A percentile compares a stretch with the other conserved stretches of the same genome.
Evolutionary conservation across 2,329 filamentous ascomycete genomes (phyloP).

Genomic region (Aspergillus pseudoterreus): DNA sequence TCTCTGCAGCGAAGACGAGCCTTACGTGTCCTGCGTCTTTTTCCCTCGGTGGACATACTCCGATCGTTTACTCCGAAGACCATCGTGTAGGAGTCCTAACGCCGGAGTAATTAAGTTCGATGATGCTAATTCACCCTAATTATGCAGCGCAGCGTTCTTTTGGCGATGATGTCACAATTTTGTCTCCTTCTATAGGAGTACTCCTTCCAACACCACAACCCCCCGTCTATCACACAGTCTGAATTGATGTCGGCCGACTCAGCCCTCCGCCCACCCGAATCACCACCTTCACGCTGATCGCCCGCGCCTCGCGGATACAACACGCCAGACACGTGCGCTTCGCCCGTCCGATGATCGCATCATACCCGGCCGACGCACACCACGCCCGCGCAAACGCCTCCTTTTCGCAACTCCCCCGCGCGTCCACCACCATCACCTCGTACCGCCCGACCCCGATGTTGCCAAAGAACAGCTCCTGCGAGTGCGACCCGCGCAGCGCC

Average conservation of each 20-base stretch:
- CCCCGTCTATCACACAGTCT: not conserved
- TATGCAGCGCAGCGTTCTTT: too few species aligned
- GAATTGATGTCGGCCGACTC: conserved; percentile 2
- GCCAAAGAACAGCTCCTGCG: conserved; percentile 4
- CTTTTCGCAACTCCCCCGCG: conserved; percentile 30
- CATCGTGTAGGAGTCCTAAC: too few species aligned
- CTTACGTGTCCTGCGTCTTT: conserved; percentile 24
- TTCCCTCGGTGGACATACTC: not conserved
- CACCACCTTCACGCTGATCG: conserved; percentile 35
- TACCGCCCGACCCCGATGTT: conserved; percentile 7
- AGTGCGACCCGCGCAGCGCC: conserved; percentile 15
- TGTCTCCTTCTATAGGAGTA: not conserved
- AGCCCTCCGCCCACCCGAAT: conserved; percentile 31
- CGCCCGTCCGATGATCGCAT: conserved; percentile 40
- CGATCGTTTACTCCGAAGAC: too few species aligned
- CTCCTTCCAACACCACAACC: too few species aligned
- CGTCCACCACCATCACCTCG: conserved; percentile 33
- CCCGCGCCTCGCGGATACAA: conserved; percentile 42
- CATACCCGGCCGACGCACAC: conserved; percentile 40
- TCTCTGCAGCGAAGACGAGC: conserved; percentile 18
- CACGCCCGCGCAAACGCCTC: conserved; percentile 43
- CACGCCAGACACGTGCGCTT: conserved; percentile 40
- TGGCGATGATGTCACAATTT: not conserved
- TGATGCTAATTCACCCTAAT: too few species aligned
- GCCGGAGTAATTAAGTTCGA: too few species aligned